These are phyloP conservation scores for Pluteus cervinus DNA, from an alignment of 768 basidiomycete genomes.

Conservation along the genomic window DNA sequence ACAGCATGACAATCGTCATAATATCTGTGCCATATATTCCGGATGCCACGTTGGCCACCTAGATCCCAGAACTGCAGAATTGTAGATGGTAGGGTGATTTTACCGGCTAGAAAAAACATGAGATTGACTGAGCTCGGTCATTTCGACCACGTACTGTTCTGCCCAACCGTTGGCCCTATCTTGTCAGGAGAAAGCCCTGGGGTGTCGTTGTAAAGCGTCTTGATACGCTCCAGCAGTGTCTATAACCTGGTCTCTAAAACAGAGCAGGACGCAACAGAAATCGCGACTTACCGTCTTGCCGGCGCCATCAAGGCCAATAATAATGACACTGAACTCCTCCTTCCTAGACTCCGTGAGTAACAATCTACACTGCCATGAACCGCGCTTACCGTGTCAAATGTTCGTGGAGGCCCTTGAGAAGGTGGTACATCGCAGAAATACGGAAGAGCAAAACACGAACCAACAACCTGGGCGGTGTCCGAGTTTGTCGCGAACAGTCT, in stretches of 20 bases:
- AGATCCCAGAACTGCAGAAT: constrained; percentile 97
- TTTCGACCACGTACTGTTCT: constrained; percentile 68
- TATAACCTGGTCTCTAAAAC: constrained; percentile 22
- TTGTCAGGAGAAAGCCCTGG: constrained; percentile 89
- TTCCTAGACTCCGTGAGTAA: constrained; percentile 42
- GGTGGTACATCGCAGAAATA: constrained; percentile 92
- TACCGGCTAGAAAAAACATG: constrained; percentile 62
- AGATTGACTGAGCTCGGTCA: not conserved
- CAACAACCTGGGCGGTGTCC: constrained; percentile 17
- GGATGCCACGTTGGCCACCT: constrained; percentile 90
- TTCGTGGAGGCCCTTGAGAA: constrained; percentile 88
- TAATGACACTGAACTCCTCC: constrained; percentile 91
- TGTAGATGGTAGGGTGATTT: constrained; percentile 88
- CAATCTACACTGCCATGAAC: too few relatives aligned
- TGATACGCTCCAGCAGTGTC: constrained; percentile 91
- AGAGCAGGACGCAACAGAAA: not conserved
- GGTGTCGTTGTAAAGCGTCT: constrained; percentile 82
- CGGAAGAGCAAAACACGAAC: constrained; percentile 17
- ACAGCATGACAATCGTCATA: constrained; percentile 98
- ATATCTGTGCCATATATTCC: constrained; percentile 91
- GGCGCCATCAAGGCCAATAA: constrained; percentile 88
- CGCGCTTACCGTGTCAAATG: constrained; percentile 77
- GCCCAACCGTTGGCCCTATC: constrained; percentile 94
- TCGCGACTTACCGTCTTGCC: constrained; percentile 70
- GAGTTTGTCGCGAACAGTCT: constrained; percentile 11